Evolutionary conservation across 2,329 filamentous ascomycete species (phyloP), one percentile per base, ranked within the genome.

Genomic region (Samsoniella hepiali): DNA sequence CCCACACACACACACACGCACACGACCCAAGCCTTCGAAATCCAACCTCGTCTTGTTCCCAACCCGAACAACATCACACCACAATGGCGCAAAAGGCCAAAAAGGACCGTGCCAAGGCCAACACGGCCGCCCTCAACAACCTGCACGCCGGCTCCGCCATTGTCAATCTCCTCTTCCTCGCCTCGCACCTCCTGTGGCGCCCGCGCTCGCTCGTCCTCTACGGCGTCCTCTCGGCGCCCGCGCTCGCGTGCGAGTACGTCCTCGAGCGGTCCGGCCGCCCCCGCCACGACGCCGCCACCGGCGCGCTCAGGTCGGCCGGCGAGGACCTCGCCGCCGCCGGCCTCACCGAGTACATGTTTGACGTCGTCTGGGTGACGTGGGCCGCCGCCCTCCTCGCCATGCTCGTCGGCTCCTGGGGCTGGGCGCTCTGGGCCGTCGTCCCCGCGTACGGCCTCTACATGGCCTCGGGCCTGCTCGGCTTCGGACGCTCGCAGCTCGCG

Each of bases 271-370:
- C 93, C 8, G 92, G 91, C 13, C 90, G 94, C 10, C 95, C 95
- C 31, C 88, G 81, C 65, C 91, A 88, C 73, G 85, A 87, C 68
- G 74, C 87, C 29, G 78, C 79, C 32, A 88, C 86, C 55, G 83
- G 82, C 15, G 82, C 88, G n/a, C 81, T 98, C 66, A 88, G 86
- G 73, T 86, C 84, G 38, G 81, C 91, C 0, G 94, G 95, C 50
- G 93, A 98, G 74, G 95, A 99, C 75, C 85, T 99, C 58, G 87
- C 90, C 60, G 91, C 92, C 10, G 84, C 89, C 40, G 95, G 95
- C 5, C 79, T 99, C 80, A 98, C 94, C 11, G 95, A 97, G 78
- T 98, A 96, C 81, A 91, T 98, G 90, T 99, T 96, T 84, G 95
- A 99, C 78, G 86, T 97, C 57, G 81, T 97, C 60, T 98, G 97